Conservation (phyloP, 768 basidiomycete genomes). For the Gelatoporia subvermispora region DNA sequence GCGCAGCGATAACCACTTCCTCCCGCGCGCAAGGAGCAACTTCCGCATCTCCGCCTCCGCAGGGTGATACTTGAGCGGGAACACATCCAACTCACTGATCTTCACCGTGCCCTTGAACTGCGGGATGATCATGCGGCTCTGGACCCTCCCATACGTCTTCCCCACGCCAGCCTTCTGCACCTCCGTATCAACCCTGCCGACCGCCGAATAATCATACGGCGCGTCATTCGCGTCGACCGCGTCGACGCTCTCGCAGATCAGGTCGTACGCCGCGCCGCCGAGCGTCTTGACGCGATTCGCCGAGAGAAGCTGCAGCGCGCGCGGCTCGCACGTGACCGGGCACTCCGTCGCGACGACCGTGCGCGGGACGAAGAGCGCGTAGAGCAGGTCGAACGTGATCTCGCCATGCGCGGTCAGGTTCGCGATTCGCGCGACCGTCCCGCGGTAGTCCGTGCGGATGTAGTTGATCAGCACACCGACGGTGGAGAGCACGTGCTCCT, state of each 20-base stretch:
- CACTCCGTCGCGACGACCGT: constrained; percentile 46
- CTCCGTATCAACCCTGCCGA: constrained; percentile 29
- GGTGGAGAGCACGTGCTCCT: constrained; percentile 38
- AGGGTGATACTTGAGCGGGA: constrained; percentile 47
- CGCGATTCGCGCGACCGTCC: constrained; percentile 41
- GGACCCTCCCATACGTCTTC: constrained; percentile 33
- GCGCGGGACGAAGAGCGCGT: constrained; percentile 50
- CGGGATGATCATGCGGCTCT: constrained; percentile 7
- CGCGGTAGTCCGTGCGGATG: constrained; percentile 43
- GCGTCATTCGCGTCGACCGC: constrained; percentile 31
- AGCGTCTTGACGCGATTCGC: constrained; percentile 31
- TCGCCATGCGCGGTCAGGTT: constrained; percentile 48
- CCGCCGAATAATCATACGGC: constrained; percentile 4
- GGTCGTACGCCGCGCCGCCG: constrained; percentile 36
- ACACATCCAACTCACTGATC: constrained; percentile 45
- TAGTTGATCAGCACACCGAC: constrained; percentile 45
- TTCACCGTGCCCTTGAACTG: constrained; percentile 44
- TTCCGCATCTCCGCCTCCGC: constrained; percentile 35
- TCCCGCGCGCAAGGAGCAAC: constrained; percentile 39
- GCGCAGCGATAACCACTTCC: constrained; percentile 47
- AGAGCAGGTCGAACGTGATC: constrained; percentile 53
- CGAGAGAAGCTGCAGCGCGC: constrained; percentile 42
- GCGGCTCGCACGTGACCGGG: constrained; percentile 45
- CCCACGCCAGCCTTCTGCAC: constrained; percentile 34
- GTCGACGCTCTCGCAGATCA: constrained; percentile 49